Percentiles rank a stretch among this genome's conserved stretches.
phyloP scores from a whole-genome alignment of 805 yeast genomes.

The Kurtzmaniella fragi region DNA sequence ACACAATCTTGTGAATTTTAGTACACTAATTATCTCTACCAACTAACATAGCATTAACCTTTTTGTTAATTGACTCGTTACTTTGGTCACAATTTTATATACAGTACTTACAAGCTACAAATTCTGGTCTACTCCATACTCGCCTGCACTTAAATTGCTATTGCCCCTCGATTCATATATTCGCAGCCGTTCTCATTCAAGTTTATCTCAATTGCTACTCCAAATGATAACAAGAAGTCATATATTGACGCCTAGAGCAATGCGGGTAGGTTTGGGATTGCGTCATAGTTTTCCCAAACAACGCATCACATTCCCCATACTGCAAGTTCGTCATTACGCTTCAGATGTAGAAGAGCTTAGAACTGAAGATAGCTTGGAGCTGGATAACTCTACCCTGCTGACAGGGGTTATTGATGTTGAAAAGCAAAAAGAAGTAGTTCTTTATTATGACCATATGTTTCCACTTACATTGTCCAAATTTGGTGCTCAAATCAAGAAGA shows the following conservation, averaged over 20 bases:
- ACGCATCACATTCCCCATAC: constrained; percentile 22
- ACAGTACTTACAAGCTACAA: too few relatives aligned
- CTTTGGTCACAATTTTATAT: too few relatives aligned
- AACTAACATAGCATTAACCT: too few relatives aligned
- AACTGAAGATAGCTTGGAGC: constrained; percentile 22
- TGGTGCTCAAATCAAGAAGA: constrained; percentile 6
- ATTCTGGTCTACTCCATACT: too few relatives aligned
- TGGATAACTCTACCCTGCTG: constrained; percentile 27
- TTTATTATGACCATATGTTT: constrained; percentile 34
- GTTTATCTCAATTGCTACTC: background rate
- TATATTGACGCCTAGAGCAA: constrained; percentile 11
- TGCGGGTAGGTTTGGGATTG: constrained; percentile 20
- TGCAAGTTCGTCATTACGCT: constrained; percentile 4
- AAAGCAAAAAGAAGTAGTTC: constrained; percentile 23
- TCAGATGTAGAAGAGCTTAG: constrained; percentile 29
- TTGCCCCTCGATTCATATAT: too few relatives aligned
- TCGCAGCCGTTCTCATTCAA: too few relatives aligned
- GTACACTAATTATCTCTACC: too few relatives aligned
- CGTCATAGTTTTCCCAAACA: constrained; percentile 20
- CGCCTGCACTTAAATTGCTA: too few relatives aligned
- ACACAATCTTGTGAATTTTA: too few relatives aligned
- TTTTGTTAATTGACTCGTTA: too few relatives aligned
- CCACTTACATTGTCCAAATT: constrained; percentile 23
- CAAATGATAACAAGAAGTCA: background rate
- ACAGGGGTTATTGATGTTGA: constrained; percentile 38